These are phyloP conservation scores for Sedum album DNA, from an alignment of 164 flowering plant species.

Conservation along the genomic window DNA sequence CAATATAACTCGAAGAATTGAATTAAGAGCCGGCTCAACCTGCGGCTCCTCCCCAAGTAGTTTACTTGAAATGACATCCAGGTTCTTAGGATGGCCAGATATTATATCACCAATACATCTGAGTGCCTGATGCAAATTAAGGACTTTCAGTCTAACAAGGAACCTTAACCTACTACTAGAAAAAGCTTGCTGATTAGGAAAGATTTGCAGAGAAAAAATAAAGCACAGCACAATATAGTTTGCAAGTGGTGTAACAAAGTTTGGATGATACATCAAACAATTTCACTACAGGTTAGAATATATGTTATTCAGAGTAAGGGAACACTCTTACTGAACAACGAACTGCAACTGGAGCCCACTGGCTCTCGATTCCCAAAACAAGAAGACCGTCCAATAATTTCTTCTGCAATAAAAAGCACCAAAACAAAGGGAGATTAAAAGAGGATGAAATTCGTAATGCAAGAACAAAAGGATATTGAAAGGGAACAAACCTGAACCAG, in stretches of 20 bases:
- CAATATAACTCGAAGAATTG: constrained; percentile 72
- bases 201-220: not conserved
- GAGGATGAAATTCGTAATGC: not conserved
- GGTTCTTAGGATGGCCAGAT: constrained; percentile 58
- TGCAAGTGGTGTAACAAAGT: not conserved
- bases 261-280: not conserved
- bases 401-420: constrained; percentile 34
- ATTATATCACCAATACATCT: constrained; percentile 78
- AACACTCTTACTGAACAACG: constrained; percentile 66
- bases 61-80: constrained; percentile 60
- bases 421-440: not conserved
- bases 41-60: constrained; percentile 83
- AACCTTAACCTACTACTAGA: not conserved
- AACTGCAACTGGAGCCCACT: constrained; percentile 89
- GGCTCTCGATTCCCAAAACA: constrained; percentile 91
- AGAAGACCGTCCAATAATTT: constrained; percentile 72
- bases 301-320: not conserved
- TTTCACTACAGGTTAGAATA: not conserved
- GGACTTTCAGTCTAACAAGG: not conserved
- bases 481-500: constrained; percentile 71
- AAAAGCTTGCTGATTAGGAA: not conserved
- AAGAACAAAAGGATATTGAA: not conserved
- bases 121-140: constrained; percentile 44
- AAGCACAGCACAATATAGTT: no score
- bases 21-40: constrained; percentile 73